Base-by-base conservation (phyloP, 805 yeast species). In the Lachancea lanzarotensis region DNA sequence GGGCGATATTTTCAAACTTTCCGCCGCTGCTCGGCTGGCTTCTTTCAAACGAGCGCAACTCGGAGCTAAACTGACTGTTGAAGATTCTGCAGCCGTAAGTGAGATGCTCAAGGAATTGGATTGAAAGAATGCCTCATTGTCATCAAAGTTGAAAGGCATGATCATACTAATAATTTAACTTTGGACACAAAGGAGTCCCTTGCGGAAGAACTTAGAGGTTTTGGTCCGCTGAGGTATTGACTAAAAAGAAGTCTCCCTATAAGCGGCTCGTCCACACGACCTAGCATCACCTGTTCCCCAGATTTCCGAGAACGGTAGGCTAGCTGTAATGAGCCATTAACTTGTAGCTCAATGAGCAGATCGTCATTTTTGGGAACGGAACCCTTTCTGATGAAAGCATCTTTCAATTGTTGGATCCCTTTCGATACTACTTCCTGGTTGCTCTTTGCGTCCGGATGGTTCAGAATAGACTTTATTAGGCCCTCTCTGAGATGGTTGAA, bases 401-500 rank as follows among this genome's bases (percentile, higher is more conserved):
- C 66, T 55, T 84, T 76, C 46, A 90, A 63, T 58, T 86, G 80
- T 33, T 76, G 78, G 11, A 90, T 64, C 1, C 96, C 96, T 10
- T 65, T 64, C n/a, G 70, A 70, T n/a, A 76, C 60, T 19, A 62
- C 67, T 2, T 72, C 77, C 27, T 67, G 67, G 32, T 73, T 67
- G 6, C 70, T 65, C 52, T 79, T 79, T 42, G 82, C 76, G 48
- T 73, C 67, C 2, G 83, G 79, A 56, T 78, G 79, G 30, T 87
- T 83, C 62, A 82, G 70, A 38, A 87, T 76, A 0, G 95, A 79
- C 60, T 90, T 82, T 40, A 88, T 76, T 49, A 93, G 76, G 0
- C 98, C 98, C 59, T 93, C 98, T 52, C 84, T 77, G 56, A 91
- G 66, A 60, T 93, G 98, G 50, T 80, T 79, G 65, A 84, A 89